Evolutionary conservation across 495 filamentous ascomycete species (phyloP).

Genomic region (Amphirosellinia nigrospora): DNA sequence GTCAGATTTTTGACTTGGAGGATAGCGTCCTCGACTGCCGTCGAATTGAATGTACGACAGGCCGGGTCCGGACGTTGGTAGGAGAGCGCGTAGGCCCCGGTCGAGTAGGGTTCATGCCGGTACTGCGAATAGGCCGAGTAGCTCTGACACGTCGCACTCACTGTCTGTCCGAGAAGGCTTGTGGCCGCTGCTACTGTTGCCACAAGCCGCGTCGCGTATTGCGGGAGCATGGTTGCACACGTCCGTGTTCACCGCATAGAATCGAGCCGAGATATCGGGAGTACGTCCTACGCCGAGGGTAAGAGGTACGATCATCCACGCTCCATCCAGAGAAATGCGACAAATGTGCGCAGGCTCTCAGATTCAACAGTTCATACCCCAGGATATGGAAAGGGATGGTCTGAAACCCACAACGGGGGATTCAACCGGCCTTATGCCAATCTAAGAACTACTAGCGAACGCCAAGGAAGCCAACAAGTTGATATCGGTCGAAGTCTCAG

Average conservation of each 20-base stretch:
- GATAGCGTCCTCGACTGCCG: conserved; percentile 58
- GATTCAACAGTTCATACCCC: too few species aligned
- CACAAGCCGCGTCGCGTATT: conserved; percentile 15
- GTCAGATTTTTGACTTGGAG: conserved; percentile 53
- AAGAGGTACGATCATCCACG: background rate
- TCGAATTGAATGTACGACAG: conserved; percentile 65
- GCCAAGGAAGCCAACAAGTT: conserved; percentile 10
- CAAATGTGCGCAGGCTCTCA: too few species aligned
- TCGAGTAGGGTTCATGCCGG: conserved; percentile 46
- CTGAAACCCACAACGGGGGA: background rate
- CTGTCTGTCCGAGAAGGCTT: background rate
- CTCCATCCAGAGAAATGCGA: background rate
- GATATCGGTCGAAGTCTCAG: background rate
- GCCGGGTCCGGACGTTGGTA: conserved; percentile 60
- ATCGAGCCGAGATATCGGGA: background rate
- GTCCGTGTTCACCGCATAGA: background rate
- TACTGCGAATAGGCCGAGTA: conserved; percentile 34
- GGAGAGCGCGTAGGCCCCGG: conserved; percentile 54
- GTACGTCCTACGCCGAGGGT: conserved; percentile 2
- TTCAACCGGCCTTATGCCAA: background rate
- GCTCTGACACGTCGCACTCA: conserved; percentile 28
- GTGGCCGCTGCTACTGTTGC: conserved; percentile 7
- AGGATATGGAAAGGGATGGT: background rate
- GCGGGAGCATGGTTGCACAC: conserved; percentile 12
- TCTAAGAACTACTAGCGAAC: background rate